Evolutionary conservation across 495 filamentous ascomycete species (phyloP), one percentile per base, ranked within the genome.

Genomic region (Neurospora sp.): DNA sequence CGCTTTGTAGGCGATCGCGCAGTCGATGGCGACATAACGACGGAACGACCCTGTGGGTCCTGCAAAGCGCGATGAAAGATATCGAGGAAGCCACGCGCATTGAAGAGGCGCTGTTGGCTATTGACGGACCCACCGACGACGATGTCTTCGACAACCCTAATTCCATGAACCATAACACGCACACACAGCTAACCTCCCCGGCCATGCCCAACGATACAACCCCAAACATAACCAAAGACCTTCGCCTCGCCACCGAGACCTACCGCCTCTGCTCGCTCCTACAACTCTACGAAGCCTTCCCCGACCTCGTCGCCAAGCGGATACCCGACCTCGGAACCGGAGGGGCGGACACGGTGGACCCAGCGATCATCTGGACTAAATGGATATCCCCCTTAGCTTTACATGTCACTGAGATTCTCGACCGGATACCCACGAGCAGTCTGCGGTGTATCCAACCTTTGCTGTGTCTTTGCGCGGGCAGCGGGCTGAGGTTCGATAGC

Each of bases 221-320:
- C 54, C 7, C 39, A 21, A 17, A 34, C 6, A 66, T 19, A 4
- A 59, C 69, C 3, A 70, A 40, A 15, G 45, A 76, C 24, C 37
- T 81, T 59, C 70, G 74, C 70, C 37, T 77, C 66, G 73, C 75
- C 4, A 78, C 76, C 8, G 79, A 81, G 42, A 78, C 80, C 15
- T 81, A 81, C 45, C 80, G 80, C 9, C 45, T 81, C 17, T 77
- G 78, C 19, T 77, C 78, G 0, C 77, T 81, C 19, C 69, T 81
- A 17, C 80, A 81, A 74, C 75, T 81, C 24, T 81, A 81, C 70
- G 76, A 77, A 70, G 77, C 76, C 8, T 81, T 81, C 39, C 80
- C 80, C 3, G 80, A 81, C 37, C 59, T 81, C 40, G 73, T 73
- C 24, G 40, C 73, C 24, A 79, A 77, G 62, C 73, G 78, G 8